Evolutionary conservation across 768 basidiomycete species (phyloP), one percentile per base, ranked within the genome.

Genomic region (Tephrocybe sp.): DNA sequence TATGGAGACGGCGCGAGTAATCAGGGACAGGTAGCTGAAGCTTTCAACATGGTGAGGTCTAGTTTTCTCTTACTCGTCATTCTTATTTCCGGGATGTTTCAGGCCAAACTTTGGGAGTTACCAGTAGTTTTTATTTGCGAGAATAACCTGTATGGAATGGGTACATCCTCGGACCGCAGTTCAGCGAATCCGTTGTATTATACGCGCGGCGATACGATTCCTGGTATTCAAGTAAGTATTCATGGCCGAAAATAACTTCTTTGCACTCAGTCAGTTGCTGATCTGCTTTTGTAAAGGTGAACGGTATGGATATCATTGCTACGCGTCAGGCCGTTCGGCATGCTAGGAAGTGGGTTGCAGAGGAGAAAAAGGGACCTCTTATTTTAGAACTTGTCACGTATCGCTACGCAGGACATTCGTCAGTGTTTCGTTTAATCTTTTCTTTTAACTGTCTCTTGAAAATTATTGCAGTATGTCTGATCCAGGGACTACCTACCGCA

Each of bases 81-180:
- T 2, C 11, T 22, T 39, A 32, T 35, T 40, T 13, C n/a, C 1
- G 23, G n/a, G 14, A 34, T 43, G 20, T 39, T 39, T 8, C 38
- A 92, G 91, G 92, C 93, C 44, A 95, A 95, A 66, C 80, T 95
- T 2, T 98, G 95, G 95, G 80, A 95, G 70, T 82, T 97, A n/a
- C 96, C 96, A 0, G 84, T 84, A 60, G 80, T 98, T 51, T 99
- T 98, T 67, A 85, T 96, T 14, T 99, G 95, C 67, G 95, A 99
- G 72, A 98, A 99, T 78, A 98, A 98, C 85, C 90, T 95, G 72
- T 98, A 98, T 68, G 94, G 96, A 62, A 98, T 99, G 95, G 96
- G 95, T 57, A 98, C 96, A 2, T 90, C 95, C 2, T 92, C 95
- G 12, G 91, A 92, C 65, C 87, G 96, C 57, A 88, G 85, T 59